These are phyloP conservation scores for Emericellopsis terricola DNA, from an alignment of 495 filamentous ascomycete species.

Conservation along the genomic window DNA sequence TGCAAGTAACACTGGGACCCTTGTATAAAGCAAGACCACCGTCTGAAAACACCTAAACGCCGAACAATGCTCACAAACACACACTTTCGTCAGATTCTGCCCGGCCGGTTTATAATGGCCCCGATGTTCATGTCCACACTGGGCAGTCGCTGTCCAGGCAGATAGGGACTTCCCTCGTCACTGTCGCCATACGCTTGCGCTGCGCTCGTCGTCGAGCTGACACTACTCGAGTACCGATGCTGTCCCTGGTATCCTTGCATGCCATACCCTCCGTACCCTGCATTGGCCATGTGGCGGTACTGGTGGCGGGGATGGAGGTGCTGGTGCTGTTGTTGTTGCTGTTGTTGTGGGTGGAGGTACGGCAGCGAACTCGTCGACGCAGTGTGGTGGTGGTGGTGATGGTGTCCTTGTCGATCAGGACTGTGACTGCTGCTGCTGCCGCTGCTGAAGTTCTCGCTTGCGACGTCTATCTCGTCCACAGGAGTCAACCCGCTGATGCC, in stretches of 20 bases:
- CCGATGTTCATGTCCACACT: slow-evolving; percentile 39
- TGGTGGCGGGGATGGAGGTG: slow-evolving; percentile 10
- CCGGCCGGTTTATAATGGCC: slow-evolving; percentile 31
- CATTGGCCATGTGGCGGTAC: slow-evolving; percentile 5
- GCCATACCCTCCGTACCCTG: no score
- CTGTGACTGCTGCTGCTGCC: slow-evolving; percentile 1
- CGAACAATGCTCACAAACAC: no score
- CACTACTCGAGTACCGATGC: slow-evolving; percentile 24
- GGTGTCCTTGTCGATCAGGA: no score
- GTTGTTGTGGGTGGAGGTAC: slow-evolving; percentile 8
- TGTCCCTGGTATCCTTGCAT: slow-evolving; percentile 7
- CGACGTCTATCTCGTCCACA: slow-evolving; percentile 28
- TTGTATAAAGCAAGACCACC: no score
- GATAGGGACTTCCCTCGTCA: slow-evolving; percentile 20
- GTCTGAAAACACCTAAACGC: no score
- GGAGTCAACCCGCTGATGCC: slow-evolving; percentile 30
- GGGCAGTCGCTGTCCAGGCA: slow-evolving; percentile 27
- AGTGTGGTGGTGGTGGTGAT: slow-evolving; percentile 12
- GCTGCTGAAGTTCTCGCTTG: slow-evolving; percentile 4
- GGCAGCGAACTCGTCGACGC: slow-evolving; percentile 10
- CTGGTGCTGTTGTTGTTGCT: slow-evolving; percentile 5
- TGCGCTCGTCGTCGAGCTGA: slow-evolving; percentile 16
- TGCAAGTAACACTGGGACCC: no score
- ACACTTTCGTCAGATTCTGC: no score
- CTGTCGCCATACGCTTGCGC: slow-evolving; percentile 3